Evolutionary conservation across 345 rosid species (phyloP).

Genomic region (Lagerstroemia speciosa): DNA sequence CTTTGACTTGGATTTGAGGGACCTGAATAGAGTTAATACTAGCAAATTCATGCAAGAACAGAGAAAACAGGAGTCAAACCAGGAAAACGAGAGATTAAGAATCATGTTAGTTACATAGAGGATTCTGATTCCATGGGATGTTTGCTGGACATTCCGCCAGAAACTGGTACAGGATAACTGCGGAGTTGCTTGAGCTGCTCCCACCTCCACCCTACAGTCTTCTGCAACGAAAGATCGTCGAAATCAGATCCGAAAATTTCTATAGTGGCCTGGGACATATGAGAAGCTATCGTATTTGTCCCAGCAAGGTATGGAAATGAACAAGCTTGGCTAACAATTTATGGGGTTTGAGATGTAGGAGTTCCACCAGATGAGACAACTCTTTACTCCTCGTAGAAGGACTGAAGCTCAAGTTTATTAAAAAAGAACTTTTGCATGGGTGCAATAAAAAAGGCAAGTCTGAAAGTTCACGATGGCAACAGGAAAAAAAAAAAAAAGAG

Average conservation of each 20-base stretch:
- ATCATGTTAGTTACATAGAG: not conserved
- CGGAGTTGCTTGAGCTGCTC: not conserved
- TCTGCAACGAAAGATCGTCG: not conserved
- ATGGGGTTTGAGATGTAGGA: not conserved
- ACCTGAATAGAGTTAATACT: conserved; percentile 21
- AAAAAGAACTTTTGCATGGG: not conserved
- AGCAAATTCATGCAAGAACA: not conserved
- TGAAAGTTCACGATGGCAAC: not conserved
- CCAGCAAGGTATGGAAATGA: not conserved
- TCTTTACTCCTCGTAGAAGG: not conserved
- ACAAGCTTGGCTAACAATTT: not conserved
- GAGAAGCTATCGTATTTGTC: not conserved
- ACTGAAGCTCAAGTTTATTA: not conserved
- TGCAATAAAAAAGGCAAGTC: too few relatives aligned
- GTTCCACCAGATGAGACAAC: not conserved
- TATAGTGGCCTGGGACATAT: not conserved
- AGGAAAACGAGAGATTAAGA: not conserved
- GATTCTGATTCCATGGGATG: not conserved
- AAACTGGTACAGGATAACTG: not conserved
- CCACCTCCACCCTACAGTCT: too few relatives aligned
- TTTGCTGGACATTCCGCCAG: not conserved
- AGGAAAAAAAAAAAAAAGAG: too few relatives aligned
- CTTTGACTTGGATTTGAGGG: not conserved
- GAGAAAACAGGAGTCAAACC: not conserved
- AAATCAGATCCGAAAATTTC: not conserved